phyloP scores from a whole-genome alignment of 2,329 filamentous ascomycete genomes.

The Colletotrichum kahawae region DNA sequence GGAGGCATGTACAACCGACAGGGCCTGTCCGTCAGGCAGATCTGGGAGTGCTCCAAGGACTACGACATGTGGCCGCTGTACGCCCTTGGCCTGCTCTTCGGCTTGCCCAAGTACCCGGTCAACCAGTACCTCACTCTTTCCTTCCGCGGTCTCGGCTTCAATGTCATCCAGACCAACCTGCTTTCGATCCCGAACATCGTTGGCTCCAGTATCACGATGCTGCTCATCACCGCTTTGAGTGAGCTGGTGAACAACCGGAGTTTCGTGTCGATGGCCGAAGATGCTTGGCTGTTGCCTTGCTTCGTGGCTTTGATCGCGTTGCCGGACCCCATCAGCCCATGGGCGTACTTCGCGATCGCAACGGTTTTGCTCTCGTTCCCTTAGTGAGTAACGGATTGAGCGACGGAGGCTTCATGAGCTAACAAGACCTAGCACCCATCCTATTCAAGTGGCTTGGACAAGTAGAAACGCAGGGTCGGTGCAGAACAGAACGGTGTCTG shows the following conservation, averaged over 20 bases:
- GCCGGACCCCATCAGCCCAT: conserved; percentile 40
- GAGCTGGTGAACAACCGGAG: conserved; percentile 54
- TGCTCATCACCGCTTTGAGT: conserved; percentile 55
- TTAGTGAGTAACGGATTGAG: conserved; percentile 36
- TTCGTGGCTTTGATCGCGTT: conserved; percentile 51
- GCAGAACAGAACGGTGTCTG: conserved; percentile 61
- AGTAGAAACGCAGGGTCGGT: conserved; percentile 64
- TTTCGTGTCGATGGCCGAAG: conserved; percentile 50
- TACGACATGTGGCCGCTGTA: conserved; percentile 64
- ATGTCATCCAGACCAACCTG: conserved; percentile 54
- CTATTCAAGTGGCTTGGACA: conserved; percentile 61
- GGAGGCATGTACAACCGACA: conserved; percentile 64
- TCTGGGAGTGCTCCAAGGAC: conserved; percentile 55
- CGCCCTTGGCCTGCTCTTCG: conserved; percentile 49
- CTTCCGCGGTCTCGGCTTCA: conserved; percentile 28
- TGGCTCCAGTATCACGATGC: conserved; percentile 55
- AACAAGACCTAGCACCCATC: conserved; percentile 40
- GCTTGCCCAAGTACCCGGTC: conserved; percentile 27
- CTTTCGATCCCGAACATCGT: conserved; percentile 44
- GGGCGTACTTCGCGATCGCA: conserved; percentile 55
- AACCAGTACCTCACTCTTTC: conserved; percentile 31
- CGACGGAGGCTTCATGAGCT: background rate
- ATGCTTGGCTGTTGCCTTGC: conserved; percentile 60
- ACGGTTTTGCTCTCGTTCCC: conserved; percentile 56
- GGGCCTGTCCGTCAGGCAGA: conserved; percentile 50